Base-by-base conservation (phyloP, 2,329 filamentous ascomycete genomes). In the Talaromyces funiculosus region DNA sequence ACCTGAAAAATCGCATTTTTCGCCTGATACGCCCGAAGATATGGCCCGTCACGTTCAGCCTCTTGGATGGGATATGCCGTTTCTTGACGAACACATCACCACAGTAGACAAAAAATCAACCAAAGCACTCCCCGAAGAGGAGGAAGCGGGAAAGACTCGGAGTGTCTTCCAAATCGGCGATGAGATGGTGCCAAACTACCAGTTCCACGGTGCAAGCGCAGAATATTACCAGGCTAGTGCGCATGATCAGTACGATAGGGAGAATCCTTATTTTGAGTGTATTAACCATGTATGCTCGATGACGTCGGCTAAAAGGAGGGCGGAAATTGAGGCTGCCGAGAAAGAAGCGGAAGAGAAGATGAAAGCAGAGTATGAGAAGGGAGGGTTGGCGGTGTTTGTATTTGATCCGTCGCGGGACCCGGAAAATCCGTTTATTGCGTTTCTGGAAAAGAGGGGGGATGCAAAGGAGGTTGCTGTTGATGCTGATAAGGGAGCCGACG, bases 201-300 rank as follows among this genome's bases (percentile, higher is more conserved):
- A 63, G 7, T 67, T 73, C 4, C 67, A 73, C 26, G 75, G 75
- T 3, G 63, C 67, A 24, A 74, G 74, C 1, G 74, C 75, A 2
- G 75, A 78, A 59, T 77, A 78, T 60, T 77, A 74, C 55, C 77
- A 78, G 65, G 78, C 77, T 4, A 77, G 76, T 63, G 73, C 76
- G 1, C 73, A 79, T 62, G 77, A 80, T 47, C 63, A 76, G n/a
- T 71, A 77, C 57, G 77, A 71, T 53, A 51, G 10, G 12, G 68
- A 70, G 18, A 69, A 66, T 7, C 73, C 74, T 0, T 79, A 74
- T 62, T 79, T 79, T 53, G 73, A 78, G 61, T 79, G 77, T 55
- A 58, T 72, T 14, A 75, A 77, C 53, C 78, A 80, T 63, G 66
- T 73, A 18, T 78, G 76, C 57, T 75, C 73, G 0, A 68, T 75